phyloP scores from a whole-genome alignment of 805 yeast species.

The Candida montana region DNA sequence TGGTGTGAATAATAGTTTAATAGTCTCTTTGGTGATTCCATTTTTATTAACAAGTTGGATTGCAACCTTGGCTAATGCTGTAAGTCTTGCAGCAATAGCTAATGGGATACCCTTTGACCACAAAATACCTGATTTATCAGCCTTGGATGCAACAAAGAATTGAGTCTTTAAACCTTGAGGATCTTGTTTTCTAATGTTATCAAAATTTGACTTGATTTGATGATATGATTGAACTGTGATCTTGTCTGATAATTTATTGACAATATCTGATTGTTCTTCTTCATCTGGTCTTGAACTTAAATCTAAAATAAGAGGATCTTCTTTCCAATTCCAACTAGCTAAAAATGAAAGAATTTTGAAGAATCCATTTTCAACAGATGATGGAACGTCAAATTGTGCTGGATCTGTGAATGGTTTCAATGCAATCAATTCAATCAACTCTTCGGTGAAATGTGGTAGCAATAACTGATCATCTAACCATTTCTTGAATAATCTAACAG shows the following conservation, averaged over 20 bases:
- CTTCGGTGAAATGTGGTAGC: conserved; percentile 67
- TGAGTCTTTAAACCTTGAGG: conserved; percentile 79
- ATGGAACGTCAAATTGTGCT: conserved; percentile 78
- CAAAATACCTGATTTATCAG: conserved; percentile 79
- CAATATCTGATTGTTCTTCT: conserved; percentile 31
- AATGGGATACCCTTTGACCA: conserved; percentile 67
- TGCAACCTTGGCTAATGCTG: conserved; percentile 81
- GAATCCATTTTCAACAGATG: conserved; percentile 76
- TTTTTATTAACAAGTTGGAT: conserved; percentile 44
- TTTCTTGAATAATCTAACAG: conserved; percentile 77
- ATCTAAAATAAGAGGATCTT: conserved; percentile 77
- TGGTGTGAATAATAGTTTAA: conserved; percentile 67
- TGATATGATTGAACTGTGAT: conserved; percentile 59
- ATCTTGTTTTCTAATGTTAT: conserved; percentile 65
- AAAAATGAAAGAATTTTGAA: conserved; percentile 65
- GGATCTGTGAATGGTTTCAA: conserved; percentile 82
- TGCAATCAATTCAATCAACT: conserved; percentile 75
- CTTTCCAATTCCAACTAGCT: conserved; percentile 92
- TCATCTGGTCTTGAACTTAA: conserved; percentile 45
- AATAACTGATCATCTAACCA: conserved; percentile 87
- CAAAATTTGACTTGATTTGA: conserved; percentile 57
- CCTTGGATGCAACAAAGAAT: conserved; percentile 75
- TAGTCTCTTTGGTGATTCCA: conserved; percentile 37
- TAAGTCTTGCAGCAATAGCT: conserved; percentile 82
- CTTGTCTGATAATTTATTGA: conserved; percentile 51